Percentiles rank a stretch among this genome's conserved stretches.
Evolutionary conservation across 257 asterid genomes (phyloP).

Genomic region (Fraxinus anomala): DNA sequence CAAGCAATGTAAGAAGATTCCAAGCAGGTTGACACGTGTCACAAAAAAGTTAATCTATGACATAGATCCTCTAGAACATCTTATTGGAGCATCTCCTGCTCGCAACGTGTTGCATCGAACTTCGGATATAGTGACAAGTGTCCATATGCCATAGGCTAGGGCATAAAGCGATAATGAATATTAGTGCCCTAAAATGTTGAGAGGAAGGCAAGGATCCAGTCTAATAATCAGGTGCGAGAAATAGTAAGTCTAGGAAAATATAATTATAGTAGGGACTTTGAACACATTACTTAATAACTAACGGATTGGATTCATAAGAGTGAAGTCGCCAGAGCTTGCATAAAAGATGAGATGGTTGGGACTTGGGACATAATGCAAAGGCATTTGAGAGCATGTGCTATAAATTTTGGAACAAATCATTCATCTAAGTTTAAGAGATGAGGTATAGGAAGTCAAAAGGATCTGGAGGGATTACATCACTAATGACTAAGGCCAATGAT

Average conservation of each 20-base stretch:
- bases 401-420: too few species aligned
- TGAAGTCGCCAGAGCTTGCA: not conserved
- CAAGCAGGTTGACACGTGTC: not conserved
- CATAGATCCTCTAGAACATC: not conserved
- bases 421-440: not conserved
- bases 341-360: not conserved
- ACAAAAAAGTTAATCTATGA: not conserved
- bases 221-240: not conserved
- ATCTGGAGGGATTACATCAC: not conserved
- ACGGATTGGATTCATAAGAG: not conserved
- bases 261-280: not conserved
- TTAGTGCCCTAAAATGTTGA: not conserved
- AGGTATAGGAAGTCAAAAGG: not conserved
- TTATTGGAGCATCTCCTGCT: not conserved
- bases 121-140: not conserved
- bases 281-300: not conserved
- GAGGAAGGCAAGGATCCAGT: not conserved
- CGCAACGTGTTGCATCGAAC: not conserved
- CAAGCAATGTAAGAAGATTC: too few species aligned
- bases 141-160: not conserved
- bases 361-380: not conserved
- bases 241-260: not conserved
- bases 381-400: not conserved
- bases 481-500: not conserved
- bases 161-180: not conserved